Base-by-base conservation (phyloP, 805 yeast genomes). In the Candida stauntonica region DNA sequence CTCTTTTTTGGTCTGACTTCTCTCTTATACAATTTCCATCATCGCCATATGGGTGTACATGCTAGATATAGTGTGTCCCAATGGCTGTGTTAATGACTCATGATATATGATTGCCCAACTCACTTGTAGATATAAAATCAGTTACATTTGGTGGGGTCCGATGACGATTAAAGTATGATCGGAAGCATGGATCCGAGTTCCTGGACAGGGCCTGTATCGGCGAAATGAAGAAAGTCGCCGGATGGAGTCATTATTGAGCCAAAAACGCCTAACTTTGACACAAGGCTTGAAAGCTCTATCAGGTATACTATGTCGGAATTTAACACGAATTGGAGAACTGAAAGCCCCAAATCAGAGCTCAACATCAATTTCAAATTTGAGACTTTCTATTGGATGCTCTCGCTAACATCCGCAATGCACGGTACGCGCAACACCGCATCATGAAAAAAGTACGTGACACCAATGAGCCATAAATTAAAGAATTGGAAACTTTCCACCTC, bases 51-150 rank as follows among this genome's bases (percentile, higher is more conserved):
- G 14, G 12, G 34, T 11, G n/a, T n/a, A n/a, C n/a, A n/a, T n/a
- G n/a, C n/a, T n/a, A n/a, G n/a, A n/a, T n/a, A n/a, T n/a, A n/a
- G n/a, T n/a, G n/a, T n/a, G n/a, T n/a, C n/a, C n/a, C n/a, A n/a
- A n/a, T n/a, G n/a, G n/a, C 44, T 29, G 36, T 41, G 45, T 31
- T 41, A 37, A 41, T 41, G 45, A 41, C 41, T 41, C 44, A 41
- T 33, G 44, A 41, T 41, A 33, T 36, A 40, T 40, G 44, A 40
- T 40, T 36, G 35, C 23, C 37, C 33, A n/a, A n/a, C n/a, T 33
- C 34, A 26, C n/a, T n/a, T n/a, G n/a, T n/a, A n/a, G n/a, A n/a
- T n/a, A n/a, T n/a, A n/a, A n/a, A n/a, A n/a, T n/a, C n/a, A n/a
- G n/a, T n/a, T n/a, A n/a, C n/a, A n/a, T n/a, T n/a, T n/a, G n/a